Conservation (phyloP, 169 alveolate genomes). For the Cryptosporidium canis region DNA sequence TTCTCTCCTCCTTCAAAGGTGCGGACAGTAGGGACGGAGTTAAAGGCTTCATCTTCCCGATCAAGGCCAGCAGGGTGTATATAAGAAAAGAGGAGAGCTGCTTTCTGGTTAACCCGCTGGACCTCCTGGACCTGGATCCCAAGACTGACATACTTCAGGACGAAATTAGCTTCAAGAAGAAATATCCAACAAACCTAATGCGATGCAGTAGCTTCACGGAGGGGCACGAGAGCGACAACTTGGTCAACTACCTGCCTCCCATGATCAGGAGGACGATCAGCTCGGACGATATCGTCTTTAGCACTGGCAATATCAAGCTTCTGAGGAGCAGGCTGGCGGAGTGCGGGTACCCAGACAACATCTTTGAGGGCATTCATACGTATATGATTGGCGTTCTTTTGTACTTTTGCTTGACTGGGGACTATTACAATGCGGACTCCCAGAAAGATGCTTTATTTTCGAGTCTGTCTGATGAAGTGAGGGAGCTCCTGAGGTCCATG, state of each 20-base stretch:
- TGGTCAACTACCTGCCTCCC: constrained; percentile 28
- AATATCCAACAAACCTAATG: constrained; percentile 43
- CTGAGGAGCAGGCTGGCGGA: not conserved
- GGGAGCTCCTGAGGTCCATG: constrained; percentile 24
- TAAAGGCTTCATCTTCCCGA: constrained; percentile 22
- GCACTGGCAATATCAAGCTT: not conserved
- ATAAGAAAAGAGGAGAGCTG: constrained; percentile 57
- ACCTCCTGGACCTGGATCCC: not conserved
- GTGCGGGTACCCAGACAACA: not conserved
- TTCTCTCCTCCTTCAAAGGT: not conserved
- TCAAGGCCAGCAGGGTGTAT: constrained; percentile 54
- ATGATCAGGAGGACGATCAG: not conserved
- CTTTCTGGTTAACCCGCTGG: constrained; percentile 46
- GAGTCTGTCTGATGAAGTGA: not conserved
- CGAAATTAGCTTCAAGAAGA: not conserved
- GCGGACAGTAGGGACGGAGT: not conserved
- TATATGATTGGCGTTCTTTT: constrained; percentile 61
- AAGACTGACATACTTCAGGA: not conserved
- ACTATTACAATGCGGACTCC: not conserved
- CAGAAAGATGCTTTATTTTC: not conserved
- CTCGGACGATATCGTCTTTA: not conserved
- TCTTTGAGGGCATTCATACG: constrained; percentile 19
- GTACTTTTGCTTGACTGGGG: constrained; percentile 36
- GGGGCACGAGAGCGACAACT: constrained; percentile 11
- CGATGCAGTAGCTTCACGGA: constrained; percentile 14